phyloP scores from a whole-genome alignment of 2,329 filamentous ascomycete genomes.

The Penicillium olsonii region DNA sequence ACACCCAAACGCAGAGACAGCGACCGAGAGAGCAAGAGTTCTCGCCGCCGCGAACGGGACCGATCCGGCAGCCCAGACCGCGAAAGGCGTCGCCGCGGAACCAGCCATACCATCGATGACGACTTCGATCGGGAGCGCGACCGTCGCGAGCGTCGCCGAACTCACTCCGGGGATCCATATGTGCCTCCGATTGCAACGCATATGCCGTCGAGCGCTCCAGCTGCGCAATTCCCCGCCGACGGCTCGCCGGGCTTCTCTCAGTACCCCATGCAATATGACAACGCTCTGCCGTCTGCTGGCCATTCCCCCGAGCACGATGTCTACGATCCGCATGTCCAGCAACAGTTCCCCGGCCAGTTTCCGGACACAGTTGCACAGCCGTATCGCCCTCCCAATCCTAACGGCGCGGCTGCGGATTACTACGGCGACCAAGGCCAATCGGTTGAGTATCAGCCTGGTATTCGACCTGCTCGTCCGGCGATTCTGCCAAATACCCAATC shows the following conservation, averaged over 20 bases:
- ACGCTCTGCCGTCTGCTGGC: constrained; percentile 16
- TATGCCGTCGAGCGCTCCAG: constrained; percentile 25
- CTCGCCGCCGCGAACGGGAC: constrained; percentile 27
- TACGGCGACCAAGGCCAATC: constrained; percentile 65
- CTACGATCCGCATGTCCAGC: constrained; percentile 52
- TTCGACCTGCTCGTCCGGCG: constrained; percentile 54
- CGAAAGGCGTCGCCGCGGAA: constrained; percentile 22
- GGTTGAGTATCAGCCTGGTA: constrained; percentile 61
- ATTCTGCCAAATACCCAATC: constrained; percentile 58
- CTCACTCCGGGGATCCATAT: constrained; percentile 32
- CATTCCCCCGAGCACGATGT: constrained; percentile 25
- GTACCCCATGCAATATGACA: constrained; percentile 36
- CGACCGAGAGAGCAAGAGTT: constrained; percentile 27
- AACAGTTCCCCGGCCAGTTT: constrained; percentile 63
- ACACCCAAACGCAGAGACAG: constrained; percentile 29
- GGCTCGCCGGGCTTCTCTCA: constrained; percentile 34
- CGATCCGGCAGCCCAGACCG: constrained; percentile 32
- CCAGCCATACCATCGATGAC: constrained; percentile 20
- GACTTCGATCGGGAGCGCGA: constrained; percentile 22
- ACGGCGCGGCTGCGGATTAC: constrained; percentile 61
- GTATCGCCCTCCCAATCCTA: constrained; percentile 49
- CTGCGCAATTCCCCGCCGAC: constrained; percentile 32
- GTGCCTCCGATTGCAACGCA: constrained; percentile 21
- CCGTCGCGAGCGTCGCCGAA: constrained; percentile 30
- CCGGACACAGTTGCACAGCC: constrained; percentile 48